Percentiles rank a stretch among this genome's conserved stretches.
These are phyloP conservation scores for Penicillium polonicum DNA, from an alignment of 2,329 filamentous ascomycete species.

Conservation along the genomic window DNA sequence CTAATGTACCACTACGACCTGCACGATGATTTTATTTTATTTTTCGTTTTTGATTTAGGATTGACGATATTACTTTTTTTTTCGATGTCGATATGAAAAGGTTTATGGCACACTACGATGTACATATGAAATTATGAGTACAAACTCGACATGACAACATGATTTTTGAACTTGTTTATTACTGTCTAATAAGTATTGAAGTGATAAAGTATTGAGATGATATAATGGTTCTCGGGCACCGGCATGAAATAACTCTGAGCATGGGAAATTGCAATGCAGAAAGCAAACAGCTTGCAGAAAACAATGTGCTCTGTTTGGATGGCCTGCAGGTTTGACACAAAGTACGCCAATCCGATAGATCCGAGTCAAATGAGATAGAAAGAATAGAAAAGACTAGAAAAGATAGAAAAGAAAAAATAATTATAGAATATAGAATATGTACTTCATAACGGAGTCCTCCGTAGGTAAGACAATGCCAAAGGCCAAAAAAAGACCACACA, in stretches of 20 bases:
- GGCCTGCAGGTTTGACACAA: neutral
- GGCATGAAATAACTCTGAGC: constrained; percentile 9
- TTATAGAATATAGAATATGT: neutral
- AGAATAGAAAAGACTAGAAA: neutral
- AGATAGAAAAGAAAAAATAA: neutral
- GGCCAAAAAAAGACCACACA: constrained; percentile 16
- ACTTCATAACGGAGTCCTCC: neutral
- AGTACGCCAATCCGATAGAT: neutral
- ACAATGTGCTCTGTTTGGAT: constrained; percentile 21
- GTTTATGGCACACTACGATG: constrained; percentile 4
- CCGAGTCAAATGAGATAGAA: neutral
- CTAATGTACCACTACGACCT: constrained; percentile 26
- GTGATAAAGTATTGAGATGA: neutral
- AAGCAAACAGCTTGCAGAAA: constrained; percentile 18
- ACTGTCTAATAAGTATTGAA: neutral
- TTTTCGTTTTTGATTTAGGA: constrained; percentile 1
- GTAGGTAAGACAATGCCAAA: constrained; percentile 1
- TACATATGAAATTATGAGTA: constrained; percentile 11
- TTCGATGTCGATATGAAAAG: constrained; percentile 15
- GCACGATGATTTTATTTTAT: constrained; percentile 8
- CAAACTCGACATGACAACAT: constrained; percentile 3
- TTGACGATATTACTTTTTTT: constrained; percentile 15
- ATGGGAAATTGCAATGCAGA: constrained; percentile 6
- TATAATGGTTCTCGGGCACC: constrained; percentile 9
- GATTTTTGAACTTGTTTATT: neutral